Evolutionary conservation across 495 filamentous ascomycete species (phyloP).

Genomic region (Talaromyces wortmannii): DNA sequence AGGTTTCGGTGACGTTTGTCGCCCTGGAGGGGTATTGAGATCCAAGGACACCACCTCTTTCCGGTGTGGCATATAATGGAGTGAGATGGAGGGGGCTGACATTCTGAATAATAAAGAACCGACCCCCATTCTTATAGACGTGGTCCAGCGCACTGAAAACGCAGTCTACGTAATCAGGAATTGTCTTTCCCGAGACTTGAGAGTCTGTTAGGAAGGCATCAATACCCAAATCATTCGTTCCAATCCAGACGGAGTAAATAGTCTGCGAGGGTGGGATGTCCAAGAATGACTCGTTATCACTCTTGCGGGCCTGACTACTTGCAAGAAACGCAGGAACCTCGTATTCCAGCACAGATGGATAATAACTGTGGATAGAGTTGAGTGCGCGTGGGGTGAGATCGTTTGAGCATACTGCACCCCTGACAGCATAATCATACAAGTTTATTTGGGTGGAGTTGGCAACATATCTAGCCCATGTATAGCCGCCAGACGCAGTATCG

Average conservation of each 20-base stretch:
- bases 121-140: constrained; percentile 57
- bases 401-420: constrained; percentile 65
- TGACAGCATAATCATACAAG: constrained; percentile 69
- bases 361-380: constrained; percentile 37
- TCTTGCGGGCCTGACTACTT: constrained; percentile 39
- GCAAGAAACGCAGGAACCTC: constrained; percentile 61
- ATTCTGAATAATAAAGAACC: constrained; percentile 65
- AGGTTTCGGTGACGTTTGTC: constrained; percentile 47
- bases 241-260: constrained; percentile 71
- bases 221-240: constrained; percentile 67
- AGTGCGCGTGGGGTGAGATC: constrained; percentile 48
- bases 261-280: constrained; percentile 47
- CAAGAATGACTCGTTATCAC: constrained; percentile 39
- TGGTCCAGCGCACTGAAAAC: constrained; percentile 50
- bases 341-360: constrained; percentile 59
- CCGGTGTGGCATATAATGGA: constrained; percentile 50
- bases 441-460: constrained; percentile 43
- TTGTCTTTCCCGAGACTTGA: constrained; percentile 48
- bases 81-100: constrained; percentile 53
- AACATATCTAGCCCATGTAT: constrained; percentile 60
- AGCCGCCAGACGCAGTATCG: constrained; percentile 53
- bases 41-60: constrained; percentile 43
- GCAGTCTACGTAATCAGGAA: constrained; percentile 58
- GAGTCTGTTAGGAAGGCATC: constrained; percentile 52
- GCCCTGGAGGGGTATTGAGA: constrained; percentile 47